Conservation (phyloP, 2,329 filamentous ascomycete genomes). For the Alternaria sp. region DNA sequence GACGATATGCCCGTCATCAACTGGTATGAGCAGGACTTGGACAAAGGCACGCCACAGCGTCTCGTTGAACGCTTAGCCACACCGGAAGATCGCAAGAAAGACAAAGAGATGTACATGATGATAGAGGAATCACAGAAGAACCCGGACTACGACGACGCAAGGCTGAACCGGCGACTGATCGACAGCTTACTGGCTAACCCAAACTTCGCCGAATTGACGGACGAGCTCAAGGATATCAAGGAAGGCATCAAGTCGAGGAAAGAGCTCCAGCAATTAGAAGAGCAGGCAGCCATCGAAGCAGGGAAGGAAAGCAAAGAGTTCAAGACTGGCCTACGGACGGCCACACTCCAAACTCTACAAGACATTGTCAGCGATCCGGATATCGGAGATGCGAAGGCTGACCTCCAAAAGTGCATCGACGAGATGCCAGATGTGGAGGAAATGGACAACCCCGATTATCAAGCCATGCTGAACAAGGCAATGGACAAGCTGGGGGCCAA, state of each 20-base stretch:
- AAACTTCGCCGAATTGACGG: slow-evolving; percentile 38
- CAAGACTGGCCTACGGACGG: slow-evolving; percentile 24
- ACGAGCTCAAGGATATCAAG: slow-evolving; percentile 41
- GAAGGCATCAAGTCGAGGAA: slow-evolving; percentile 27
- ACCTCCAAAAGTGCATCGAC: slow-evolving; percentile 35
- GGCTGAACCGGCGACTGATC: slow-evolving; percentile 36
- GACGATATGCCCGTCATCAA: slow-evolving; percentile 32
- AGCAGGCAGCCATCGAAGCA: slow-evolving; percentile 19
- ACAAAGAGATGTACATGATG: slow-evolving; percentile 36
- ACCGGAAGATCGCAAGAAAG: slow-evolving; percentile 31
- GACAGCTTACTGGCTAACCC: slow-evolving; percentile 42
- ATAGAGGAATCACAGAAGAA: slow-evolving; percentile 34
- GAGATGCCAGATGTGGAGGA: slow-evolving; percentile 32
- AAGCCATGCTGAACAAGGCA: slow-evolving; percentile 29
- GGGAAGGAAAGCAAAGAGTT: slow-evolving; percentile 27
- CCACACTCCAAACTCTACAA: slow-evolving; percentile 32
- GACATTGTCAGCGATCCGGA: slow-evolving; percentile 43
- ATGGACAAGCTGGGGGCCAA: slow-evolving; percentile 34
- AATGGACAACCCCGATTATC: slow-evolving; percentile 31
- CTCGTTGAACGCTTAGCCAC: slow-evolving; percentile 36
- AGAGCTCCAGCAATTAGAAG: slow-evolving; percentile 22
- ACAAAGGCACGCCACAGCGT: slow-evolving; percentile 30
- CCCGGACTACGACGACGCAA: slow-evolving; percentile 40
- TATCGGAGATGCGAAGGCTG: slow-evolving; percentile 28
- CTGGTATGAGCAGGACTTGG: slow-evolving; percentile 43